Evolutionary conservation across 2,329 filamentous ascomycete species (phyloP), one percentile per base, ranked within the genome.

Genomic region (Venturia carpophila): DNA sequence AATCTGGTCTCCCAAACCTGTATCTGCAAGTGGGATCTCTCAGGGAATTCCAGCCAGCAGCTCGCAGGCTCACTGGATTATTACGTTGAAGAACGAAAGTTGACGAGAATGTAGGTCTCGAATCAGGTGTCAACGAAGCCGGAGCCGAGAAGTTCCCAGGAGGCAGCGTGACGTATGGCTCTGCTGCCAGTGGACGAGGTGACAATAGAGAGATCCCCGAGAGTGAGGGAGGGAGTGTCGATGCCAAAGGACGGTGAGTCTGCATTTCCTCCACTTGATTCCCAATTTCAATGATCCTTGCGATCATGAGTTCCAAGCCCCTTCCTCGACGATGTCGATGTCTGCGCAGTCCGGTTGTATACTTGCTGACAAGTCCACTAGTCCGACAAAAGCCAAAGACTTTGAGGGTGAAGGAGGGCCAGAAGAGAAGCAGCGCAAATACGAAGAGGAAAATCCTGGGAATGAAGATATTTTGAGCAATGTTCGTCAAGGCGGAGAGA

Each of bases 381-480:
- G 75, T 63, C 70, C 73, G 5, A 79, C 76, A 64, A 81, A 82
- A 69, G 79, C 79, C 0, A 67, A 74, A 43, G 79, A 81, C 67
- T 82, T 80, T 64, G 79, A 81, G 66, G 80, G 79, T 34, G 68
- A 70, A 0, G 80, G 80, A 1, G 79, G 79, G 17, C 79, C 79
- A 2, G 79, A 82, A 71, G 75, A 75, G 63, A 79, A 79, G 70
- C 73, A 73, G 42, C 66, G 70, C 37, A 69, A 73, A 15, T 75
- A 73, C 65, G 74, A 72, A n/a, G 71, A 75, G 67, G 73, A 73
- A 30, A 71, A 76, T 10, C 72, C 71, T 15, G 79, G 79, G 10
- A 71, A 76, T 58, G 73, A 79, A 69, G 73, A 75, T 65, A 74
- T 79, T 15, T 68, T 74, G 65, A 72, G 69, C 21, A 79, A 79